Conservation (phyloP, 2,329 filamentous ascomycete species). For the Sporothrix protearum region DNA sequence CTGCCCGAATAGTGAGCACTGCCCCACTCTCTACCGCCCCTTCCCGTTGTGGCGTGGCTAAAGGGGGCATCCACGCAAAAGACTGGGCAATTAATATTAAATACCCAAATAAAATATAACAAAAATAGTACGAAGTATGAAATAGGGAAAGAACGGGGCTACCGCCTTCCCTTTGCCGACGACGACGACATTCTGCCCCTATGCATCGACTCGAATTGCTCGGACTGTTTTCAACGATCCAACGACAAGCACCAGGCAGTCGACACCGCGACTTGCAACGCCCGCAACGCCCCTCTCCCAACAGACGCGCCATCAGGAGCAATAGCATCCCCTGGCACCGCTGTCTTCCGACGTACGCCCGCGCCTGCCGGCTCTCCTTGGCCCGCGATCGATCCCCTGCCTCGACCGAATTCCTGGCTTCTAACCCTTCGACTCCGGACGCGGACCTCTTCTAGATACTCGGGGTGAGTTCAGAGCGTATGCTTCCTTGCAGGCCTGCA, state of each 20-base stretch:
- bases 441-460: not conserved
- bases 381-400: not conserved
- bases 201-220: not conserved
- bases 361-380: not conserved
- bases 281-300: not conserved
- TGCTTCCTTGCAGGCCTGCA: not conserved
- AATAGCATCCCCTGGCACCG: not conserved
- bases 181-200: constrained; percentile 14
- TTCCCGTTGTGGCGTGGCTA: constrained; percentile 22
- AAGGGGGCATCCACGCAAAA: constrained; percentile 12
- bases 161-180: not conserved
- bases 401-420: not conserved
- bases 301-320: not conserved
- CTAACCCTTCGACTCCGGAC: not conserved
- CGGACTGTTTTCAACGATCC: not conserved
- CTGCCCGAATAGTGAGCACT: not conserved
- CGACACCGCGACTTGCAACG: not conserved
- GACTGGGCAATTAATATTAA: constrained; percentile 8
- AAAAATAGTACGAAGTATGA: constrained; percentile 1
- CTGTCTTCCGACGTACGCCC: not conserved
- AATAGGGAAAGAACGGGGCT: constrained; percentile 12
- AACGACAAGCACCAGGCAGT: not conserved
- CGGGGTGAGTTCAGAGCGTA: not conserved
- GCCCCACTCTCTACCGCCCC: constrained; percentile 18
- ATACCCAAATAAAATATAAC: constrained; percentile 8